These are phyloP conservation scores for Pythium utonaiense DNA, from an alignment of 352 stramenopile genomes.

Conservation along the genomic window DNA sequence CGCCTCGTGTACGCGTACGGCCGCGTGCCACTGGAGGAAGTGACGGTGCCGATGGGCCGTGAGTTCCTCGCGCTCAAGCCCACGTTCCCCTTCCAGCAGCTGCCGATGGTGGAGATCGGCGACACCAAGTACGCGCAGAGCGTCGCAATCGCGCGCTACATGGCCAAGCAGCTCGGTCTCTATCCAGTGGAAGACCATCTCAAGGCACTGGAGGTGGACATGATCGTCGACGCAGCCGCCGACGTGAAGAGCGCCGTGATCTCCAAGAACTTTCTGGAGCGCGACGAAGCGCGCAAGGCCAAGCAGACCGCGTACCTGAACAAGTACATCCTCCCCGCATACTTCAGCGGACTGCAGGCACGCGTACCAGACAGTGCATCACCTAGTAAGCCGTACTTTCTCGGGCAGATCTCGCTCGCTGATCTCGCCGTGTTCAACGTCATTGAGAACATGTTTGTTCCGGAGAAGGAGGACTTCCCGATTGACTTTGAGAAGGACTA, in stretches of 20 bases:
- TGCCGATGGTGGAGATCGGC: constrained; percentile 46
- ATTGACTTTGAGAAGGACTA: constrained; percentile 27
- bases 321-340: constrained; percentile 29
- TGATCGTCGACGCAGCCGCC: constrained; percentile 28
- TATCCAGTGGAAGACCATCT: constrained; percentile 30
- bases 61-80: constrained; percentile 33
- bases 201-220: constrained; percentile 33
- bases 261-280: constrained; percentile 28
- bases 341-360: constrained; percentile 23
- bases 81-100: constrained; percentile 35
- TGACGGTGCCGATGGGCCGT: constrained; percentile 24
- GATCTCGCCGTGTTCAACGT: constrained; percentile 41
- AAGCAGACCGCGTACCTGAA: constrained; percentile 28
- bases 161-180: constrained; percentile 33
- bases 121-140: constrained; percentile 32
- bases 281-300: constrained; percentile 21
- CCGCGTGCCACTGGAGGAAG: constrained; percentile 36
- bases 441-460: constrained; percentile 30
- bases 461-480: constrained; percentile 27
- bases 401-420: constrained; percentile 32
- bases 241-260: constrained; percentile 28
- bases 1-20: constrained; percentile 39
- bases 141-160: constrained; percentile 39
- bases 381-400: constrained; percentile 25
- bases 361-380: constrained; percentile 8